Percentiles rank a stretch among this genome's conserved stretches.
These are phyloP conservation scores for Senna siamea DNA, from an alignment of 306 rosid genomes.

Conservation along the genomic window DNA sequence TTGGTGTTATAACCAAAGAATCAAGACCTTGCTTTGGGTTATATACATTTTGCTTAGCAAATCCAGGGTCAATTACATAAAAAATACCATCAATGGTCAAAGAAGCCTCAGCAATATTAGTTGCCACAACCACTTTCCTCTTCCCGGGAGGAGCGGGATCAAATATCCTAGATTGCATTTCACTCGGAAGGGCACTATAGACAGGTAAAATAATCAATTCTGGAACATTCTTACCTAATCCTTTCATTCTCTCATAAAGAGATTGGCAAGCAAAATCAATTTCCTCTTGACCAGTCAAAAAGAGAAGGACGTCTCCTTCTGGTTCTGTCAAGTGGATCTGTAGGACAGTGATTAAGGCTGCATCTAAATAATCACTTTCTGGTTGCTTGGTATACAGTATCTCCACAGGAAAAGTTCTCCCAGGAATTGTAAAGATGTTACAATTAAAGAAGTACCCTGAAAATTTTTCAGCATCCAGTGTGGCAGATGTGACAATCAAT, in stretches of 20 bases:
- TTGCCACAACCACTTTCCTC: conserved; percentile 90
- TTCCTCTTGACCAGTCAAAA: conserved; percentile 95
- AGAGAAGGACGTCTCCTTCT: conserved; percentile 91
- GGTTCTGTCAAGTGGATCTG: conserved; percentile 89
- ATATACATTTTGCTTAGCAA: conserved; percentile 88
- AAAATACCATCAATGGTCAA: conserved; percentile 87
- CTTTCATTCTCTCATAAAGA: conserved; percentile 85
- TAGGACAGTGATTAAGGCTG: conserved; percentile 73
- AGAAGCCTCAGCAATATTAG: conserved; percentile 94
- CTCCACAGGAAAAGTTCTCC: conserved; percentile 87
- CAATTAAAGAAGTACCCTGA: conserved; percentile 82
- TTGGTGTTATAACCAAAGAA: conserved; percentile 79
- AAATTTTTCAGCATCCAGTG: conserved; percentile 88
- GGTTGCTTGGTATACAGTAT: conserved; percentile 82
- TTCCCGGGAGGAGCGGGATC: conserved; percentile 90
- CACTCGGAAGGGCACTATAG: conserved; percentile 87
- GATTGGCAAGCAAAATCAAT: conserved; percentile 89
- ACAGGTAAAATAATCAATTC: conserved; percentile 84
- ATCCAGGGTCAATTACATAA: conserved; percentile 87
- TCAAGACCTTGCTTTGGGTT: conserved; percentile 85
- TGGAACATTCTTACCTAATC: conserved; percentile 69
- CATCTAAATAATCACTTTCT: conserved; percentile 83
- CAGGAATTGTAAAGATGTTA: conserved; percentile 80
- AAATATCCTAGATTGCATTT: conserved; percentile 85
- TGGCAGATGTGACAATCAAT: conserved; percentile 87